Conservation (phyloP, 139 green algal genomes). For the Tetradesmus obliquus region DNA sequence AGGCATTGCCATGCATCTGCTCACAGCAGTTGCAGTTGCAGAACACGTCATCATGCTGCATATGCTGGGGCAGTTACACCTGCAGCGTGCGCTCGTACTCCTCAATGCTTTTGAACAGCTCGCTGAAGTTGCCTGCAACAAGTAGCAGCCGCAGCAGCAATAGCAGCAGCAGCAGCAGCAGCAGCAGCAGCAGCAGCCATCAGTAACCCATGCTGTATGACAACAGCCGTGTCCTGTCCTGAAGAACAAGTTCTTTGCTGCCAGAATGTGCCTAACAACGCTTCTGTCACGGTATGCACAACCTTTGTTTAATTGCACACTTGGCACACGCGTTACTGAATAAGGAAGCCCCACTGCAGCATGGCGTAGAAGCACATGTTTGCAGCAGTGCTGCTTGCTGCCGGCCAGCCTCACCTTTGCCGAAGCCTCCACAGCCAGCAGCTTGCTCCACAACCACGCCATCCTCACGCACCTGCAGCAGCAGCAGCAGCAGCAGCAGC, state of each 20-base stretch:
- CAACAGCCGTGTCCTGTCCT: too few species aligned
- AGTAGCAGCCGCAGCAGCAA: not conserved
- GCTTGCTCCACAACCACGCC: slow-evolving; percentile 74
- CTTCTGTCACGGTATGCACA: too few species aligned
- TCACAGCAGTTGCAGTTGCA: not conserved
- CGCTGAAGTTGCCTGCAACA: slow-evolving; percentile 70
- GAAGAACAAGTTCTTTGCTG: too few species aligned
- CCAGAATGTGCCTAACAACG: too few species aligned
- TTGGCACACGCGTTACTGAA: too few species aligned
- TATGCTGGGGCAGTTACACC: not conserved
- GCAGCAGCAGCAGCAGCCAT: not conserved
- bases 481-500: not conserved
- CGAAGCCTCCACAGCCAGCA: slow-evolving; percentile 97
- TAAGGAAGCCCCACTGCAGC: too few species aligned
- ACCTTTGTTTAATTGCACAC: too few species aligned
- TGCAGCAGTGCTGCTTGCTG: not conserved
- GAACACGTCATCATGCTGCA: too few species aligned
- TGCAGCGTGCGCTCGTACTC: slow-evolving; percentile 74
- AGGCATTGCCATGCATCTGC: too few species aligned
- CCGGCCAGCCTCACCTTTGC: slow-evolving; percentile 79
- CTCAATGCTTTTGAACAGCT: slow-evolving; percentile 92
- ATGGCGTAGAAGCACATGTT: too few species aligned
- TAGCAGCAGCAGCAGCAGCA: not conserved
- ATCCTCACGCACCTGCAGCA: slow-evolving; percentile 1
- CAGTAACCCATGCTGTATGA: too few species aligned